Conservation (phyloP, 768 basidiomycete genomes). For the Tylopilus subfusipes region DNA sequence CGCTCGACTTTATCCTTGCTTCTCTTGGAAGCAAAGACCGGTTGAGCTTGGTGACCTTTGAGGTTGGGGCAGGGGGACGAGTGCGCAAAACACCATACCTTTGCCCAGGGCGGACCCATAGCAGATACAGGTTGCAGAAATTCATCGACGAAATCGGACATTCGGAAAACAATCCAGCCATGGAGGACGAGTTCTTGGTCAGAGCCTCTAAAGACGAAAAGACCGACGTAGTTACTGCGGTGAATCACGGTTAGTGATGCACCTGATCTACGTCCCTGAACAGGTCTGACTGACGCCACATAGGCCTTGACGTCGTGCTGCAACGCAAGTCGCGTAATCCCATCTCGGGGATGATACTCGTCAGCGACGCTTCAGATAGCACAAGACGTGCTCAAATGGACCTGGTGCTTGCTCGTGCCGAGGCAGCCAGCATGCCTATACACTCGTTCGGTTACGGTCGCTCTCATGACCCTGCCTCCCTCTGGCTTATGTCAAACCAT, state of each 20-base stretch:
- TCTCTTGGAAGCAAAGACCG: conserved; percentile 77
- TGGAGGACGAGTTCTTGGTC: conserved; percentile 64
- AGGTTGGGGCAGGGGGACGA: conserved; percentile 76
- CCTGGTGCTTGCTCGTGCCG: conserved; percentile 91
- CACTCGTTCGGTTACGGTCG: conserved; percentile 97
- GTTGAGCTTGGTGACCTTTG: conserved; percentile 87
- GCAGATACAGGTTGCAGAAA: conserved; percentile 63
- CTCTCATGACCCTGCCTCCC: conserved; percentile 93
- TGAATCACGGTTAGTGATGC: conserved; percentile 72
- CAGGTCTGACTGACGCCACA: background rate
- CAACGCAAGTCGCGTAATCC: conserved; percentile 93
- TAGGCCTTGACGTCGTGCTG: conserved; percentile 88
- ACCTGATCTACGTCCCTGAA: background rate
- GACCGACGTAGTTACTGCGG: conserved; percentile 97
- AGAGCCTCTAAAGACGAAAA: conserved; percentile 84
- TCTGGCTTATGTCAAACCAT: conserved; percentile 99
- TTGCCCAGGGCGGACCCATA: conserved; percentile 61
- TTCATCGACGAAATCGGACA: conserved; percentile 72
- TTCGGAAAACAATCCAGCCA: conserved; percentile 39
- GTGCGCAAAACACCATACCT: conserved; percentile 96
- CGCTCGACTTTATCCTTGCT: conserved; percentile 66
- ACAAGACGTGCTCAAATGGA: conserved; percentile 97
- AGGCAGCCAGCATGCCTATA: conserved; percentile 95
- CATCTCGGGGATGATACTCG: conserved; percentile 85
- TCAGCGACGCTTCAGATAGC: conserved; percentile 90